Percentiles rank a stretch among this genome's conserved stretches.
phyloP scores from a whole-genome alignment of 768 basidiomycete species.

The Botryobasidium botryosum region DNA sequence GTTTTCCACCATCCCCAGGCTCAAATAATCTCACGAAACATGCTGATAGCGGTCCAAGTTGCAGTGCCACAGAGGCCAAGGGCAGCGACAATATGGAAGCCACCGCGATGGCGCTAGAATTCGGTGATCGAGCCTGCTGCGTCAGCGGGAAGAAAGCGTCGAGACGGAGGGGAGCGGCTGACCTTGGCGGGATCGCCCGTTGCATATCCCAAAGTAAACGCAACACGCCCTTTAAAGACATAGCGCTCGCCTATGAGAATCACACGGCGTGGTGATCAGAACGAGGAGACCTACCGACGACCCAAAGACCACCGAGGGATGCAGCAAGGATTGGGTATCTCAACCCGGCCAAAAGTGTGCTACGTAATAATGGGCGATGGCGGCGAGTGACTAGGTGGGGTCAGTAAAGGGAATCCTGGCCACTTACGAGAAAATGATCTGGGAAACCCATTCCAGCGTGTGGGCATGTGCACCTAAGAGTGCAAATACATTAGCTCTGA shows the following conservation, averaged over 20 bases:
- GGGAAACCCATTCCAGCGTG: conserved; percentile 1
- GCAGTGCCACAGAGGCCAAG: too few species aligned
- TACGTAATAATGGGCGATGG: not conserved
- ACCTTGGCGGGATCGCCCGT: not conserved
- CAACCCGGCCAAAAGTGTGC: conserved; percentile 3
- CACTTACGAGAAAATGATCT: conserved; percentile 2
- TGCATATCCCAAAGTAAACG: conserved; percentile 1
- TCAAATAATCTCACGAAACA: too few species aligned
- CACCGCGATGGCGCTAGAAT: too few species aligned
- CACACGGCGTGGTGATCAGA: not conserved
- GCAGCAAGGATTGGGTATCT: conserved; percentile 5
- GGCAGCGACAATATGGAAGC: too few species aligned
- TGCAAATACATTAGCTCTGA: not conserved
- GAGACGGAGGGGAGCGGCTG: too few species aligned
- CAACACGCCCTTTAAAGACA: not conserved
- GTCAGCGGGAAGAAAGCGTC: too few species aligned
- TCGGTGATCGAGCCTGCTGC: too few species aligned
- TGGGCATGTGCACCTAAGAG: not conserved
- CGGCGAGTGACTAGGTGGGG: not conserved
- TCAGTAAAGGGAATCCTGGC: too few species aligned
- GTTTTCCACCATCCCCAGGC: too few species aligned
- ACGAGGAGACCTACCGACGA: not conserved
- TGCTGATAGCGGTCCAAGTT: too few species aligned
- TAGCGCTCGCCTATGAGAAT: not conserved
- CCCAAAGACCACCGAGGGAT: not conserved